phyloP scores from a whole-genome alignment of 768 basidiomycete species.

The Lentinula guzmanii region DNA sequence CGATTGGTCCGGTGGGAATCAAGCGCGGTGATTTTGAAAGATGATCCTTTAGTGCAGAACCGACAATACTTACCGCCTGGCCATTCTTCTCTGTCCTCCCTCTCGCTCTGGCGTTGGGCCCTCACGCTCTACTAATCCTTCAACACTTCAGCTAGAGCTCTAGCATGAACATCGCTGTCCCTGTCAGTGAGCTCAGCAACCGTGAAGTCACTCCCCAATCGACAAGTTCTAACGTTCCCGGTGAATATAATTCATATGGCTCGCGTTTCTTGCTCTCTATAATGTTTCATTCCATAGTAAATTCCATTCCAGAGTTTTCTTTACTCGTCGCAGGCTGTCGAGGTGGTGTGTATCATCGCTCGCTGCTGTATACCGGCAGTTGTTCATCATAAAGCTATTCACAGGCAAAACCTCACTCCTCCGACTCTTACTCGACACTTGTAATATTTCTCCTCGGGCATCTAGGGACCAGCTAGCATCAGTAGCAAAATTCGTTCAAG shows the following conservation, averaged over 20 bases:
- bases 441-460: constrained; percentile 54
- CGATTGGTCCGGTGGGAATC: constrained; percentile 56
- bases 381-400: constrained; percentile 24
- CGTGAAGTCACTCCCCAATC: constrained; percentile 2
- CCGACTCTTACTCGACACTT: constrained; percentile 79
- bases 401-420: constrained; percentile 84
- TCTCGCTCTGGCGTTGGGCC: constrained; percentile 37
- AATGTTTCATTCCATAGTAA: background rate
- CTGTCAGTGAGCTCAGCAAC: background rate
- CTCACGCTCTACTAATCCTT: no score
- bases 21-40: constrained; percentile 4
- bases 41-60: background rate
- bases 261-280: background rate
- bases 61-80: background rate
- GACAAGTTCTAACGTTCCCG: background rate
- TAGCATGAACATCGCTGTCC: constrained; percentile 59
- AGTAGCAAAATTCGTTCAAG: constrained; percentile 79
- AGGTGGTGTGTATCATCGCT: constrained; percentile 42
- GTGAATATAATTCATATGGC: background rate
- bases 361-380: constrained; percentile 11
- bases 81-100: constrained; percentile 36
- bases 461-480: constrained; percentile 73
- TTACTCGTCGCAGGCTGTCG: constrained; percentile 79
- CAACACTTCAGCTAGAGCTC: constrained; percentile 21
- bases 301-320: constrained; percentile 36